Evolutionary conservation across 2,329 filamentous ascomycete genomes (phyloP), one percentile per base, ranked within the genome.

Genomic region (Claviceps fusiformis): DNA sequence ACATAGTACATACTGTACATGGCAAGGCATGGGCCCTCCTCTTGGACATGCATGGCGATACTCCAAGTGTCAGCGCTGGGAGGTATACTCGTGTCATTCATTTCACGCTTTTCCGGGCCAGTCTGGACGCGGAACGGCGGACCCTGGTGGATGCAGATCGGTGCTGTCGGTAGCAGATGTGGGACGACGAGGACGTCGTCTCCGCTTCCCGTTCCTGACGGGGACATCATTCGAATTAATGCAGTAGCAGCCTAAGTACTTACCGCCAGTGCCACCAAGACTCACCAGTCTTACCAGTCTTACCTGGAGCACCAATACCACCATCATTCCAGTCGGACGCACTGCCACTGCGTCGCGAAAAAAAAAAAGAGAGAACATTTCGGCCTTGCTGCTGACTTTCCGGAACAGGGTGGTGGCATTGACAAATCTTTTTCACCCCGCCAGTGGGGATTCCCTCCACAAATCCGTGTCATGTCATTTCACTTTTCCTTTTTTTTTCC

Each of bases 311-410:
- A 45, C 1, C 15, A 29, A 29, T 31, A 24, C 52, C 31, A 47
- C 15, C 43, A 33, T 53, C 52, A 53, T 53, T 52, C 50, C 50
- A 52, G 50, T 29, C 11, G 39, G 24, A 29, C 15, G 48, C 39
- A 50, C 35, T 49, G 50, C 48, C 48, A 39, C 48, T 15, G 48
- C 48, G 33, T 50, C 48, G 31, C 19, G 19, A 24, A 24, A 24
- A 24, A 24, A 24, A 24, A 24, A 24, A 24, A 24, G 2, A 24
- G 3, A 15, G 27, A 44, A 37, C 39, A 52, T 39, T 37, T 43
- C 37, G 41, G 17, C 37, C 44, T 51, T 45, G 54, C 52, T 56
- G 51, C 56, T 57, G 49, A 55, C 55, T 59, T 58, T 54, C 35
- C 41, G 33, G 31, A 48, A 44, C 24, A 50, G 54, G 53, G 48